A percentile compares a stretch with the other conserved stretches of the same genome.
Evolutionary conservation across 2,329 filamentous ascomycete species (phyloP).

Genomic region (Aspergillus ochraceoroseus): DNA sequence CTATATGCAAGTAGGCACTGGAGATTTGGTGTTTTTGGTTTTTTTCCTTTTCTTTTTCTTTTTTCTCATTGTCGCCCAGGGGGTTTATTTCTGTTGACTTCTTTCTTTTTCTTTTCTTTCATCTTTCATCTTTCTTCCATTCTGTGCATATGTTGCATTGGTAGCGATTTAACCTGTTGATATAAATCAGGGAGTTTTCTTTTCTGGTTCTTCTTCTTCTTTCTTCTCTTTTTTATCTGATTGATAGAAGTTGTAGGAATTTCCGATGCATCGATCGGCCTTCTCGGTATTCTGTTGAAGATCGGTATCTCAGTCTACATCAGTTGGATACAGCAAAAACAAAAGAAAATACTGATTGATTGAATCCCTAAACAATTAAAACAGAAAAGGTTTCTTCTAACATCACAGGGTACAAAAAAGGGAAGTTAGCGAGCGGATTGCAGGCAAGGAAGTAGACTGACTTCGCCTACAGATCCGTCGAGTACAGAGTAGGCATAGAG

Average conservation of each 20-base stretch:
- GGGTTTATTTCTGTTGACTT: slow-evolving; percentile 2
- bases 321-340: slow-evolving; percentile 7
- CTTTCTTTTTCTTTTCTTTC: no score
- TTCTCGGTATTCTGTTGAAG: neutral
- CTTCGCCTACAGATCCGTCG: slow-evolving; percentile 26
- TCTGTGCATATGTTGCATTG: slow-evolving; percentile 28
- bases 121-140: no score
- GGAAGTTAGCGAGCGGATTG: slow-evolving; percentile 16
- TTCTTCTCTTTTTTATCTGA: neutral
- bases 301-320: no score
- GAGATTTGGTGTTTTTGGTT: slow-evolving; percentile 21
- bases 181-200: slow-evolving; percentile 19
- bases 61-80: no score
- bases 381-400: slow-evolving; percentile 25
- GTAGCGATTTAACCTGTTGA: slow-evolving; percentile 26
- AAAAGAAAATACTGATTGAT: slow-evolving; percentile 17
- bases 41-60: slow-evolving; percentile 10
- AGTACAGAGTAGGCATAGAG: slow-evolving; percentile 31
- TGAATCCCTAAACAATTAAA: slow-evolving; percentile 24
- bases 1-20: no score
- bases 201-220: neutral
- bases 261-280: no score
- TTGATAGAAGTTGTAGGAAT: slow-evolving; percentile 2
- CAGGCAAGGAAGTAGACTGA: slow-evolving; percentile 1
- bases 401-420: slow-evolving; percentile 25